These are phyloP conservation scores for Sclerotinia subarctica DNA, from an alignment of 2,329 filamentous ascomycete genomes.

Conservation along the genomic window DNA sequence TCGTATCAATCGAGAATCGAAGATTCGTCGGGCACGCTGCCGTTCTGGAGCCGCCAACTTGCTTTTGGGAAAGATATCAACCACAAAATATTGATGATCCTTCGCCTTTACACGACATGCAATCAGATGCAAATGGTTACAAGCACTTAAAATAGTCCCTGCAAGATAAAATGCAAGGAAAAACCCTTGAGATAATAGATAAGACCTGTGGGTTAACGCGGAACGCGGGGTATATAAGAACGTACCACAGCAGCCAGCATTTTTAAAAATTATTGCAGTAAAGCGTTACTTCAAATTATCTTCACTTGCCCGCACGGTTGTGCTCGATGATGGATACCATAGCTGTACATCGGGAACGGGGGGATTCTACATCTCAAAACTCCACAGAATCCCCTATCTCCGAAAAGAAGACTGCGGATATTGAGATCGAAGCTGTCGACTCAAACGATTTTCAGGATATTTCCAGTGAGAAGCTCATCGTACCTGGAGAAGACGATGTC, in stretches of 20 bases:
- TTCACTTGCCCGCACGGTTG: neutral
- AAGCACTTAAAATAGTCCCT: neutral
- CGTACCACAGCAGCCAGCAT: neutral
- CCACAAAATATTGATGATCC: neutral
- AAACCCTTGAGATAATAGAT: neutral
- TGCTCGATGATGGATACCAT: conserved; percentile 7
- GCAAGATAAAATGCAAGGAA: too few relatives aligned
- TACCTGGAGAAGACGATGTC: conserved; percentile 35
- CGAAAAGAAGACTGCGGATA: conserved; percentile 5
- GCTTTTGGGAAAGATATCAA: neutral
- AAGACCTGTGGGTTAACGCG: neutral
- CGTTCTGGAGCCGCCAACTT: neutral
- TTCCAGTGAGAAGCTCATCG: conserved; percentile 25
- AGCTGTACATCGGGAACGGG: neutral
- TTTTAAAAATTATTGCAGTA: neutral
- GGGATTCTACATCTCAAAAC: neutral
- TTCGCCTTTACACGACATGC: neutral
- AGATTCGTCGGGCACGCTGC: neutral
- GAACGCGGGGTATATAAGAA: neutral
- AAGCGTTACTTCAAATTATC: neutral
- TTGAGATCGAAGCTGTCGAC: conserved; percentile 6
- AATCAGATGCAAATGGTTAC: neutral
- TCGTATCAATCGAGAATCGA: neutral
- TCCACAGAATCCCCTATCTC: neutral
- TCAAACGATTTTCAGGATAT: conserved; percentile 10